Evolutionary conservation across 1,139 yeast genomes (phyloP).

Genomic region (Candida albicans): DNA sequence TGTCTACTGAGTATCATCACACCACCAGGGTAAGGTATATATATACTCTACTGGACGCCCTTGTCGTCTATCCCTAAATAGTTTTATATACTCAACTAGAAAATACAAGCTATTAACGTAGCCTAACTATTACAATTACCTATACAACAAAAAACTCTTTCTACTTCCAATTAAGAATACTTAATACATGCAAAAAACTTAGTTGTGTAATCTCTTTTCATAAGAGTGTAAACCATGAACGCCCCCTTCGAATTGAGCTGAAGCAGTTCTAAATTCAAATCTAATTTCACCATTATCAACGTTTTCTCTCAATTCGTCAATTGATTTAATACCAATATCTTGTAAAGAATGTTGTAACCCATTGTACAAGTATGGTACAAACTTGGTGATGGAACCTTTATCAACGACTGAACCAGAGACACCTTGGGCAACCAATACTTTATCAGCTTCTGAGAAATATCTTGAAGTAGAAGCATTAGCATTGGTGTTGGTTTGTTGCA

Average conservation of each 20-base stretch:
- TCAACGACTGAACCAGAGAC: conserved; percentile 96
- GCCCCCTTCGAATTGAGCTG: conserved; percentile 99
- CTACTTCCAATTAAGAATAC: too few relatives aligned
- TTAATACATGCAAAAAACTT: conserved; percentile 2
- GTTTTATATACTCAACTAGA: too few relatives aligned
- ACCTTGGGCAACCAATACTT: conserved; percentile 98
- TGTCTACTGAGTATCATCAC: too few relatives aligned
- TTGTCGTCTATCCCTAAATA: too few relatives aligned
- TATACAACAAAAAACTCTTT: too few relatives aligned
- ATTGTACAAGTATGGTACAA: conserved; percentile 87
- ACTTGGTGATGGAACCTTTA: conserved; percentile 92
- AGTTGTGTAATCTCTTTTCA: conserved; percentile 92
- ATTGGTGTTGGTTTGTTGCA: conserved; percentile 86
- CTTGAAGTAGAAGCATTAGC: conserved; percentile 98
- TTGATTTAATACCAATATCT: conserved; percentile 86
- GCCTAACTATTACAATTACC: too few relatives aligned
- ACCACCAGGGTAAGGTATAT: too few relatives aligned
- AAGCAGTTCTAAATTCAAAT: conserved; percentile 97
- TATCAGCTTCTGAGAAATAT: conserved; percentile 93
- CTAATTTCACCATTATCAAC: conserved; percentile 74
- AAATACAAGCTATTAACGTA: too few relatives aligned
- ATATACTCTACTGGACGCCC: too few relatives aligned
- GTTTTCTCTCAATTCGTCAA: conserved; percentile 60
- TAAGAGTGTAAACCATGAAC: conserved; percentile 94
- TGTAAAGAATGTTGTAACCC: conserved; percentile 99